Conservation (phyloP, 177 flowering plant species). For the Vitis hybrid region DNA sequence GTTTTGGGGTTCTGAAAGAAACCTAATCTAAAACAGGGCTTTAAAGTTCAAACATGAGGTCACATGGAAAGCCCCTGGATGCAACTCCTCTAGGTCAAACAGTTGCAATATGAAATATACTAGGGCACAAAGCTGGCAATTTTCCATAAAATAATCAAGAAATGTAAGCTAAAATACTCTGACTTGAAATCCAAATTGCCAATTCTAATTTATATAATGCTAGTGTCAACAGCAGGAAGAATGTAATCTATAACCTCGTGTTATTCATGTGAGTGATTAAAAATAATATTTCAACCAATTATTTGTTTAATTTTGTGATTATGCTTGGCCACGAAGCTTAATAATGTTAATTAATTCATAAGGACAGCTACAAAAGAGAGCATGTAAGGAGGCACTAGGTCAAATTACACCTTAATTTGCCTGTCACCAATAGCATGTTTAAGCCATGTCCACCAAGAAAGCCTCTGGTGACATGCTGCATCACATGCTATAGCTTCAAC, state of each 20-base stretch:
- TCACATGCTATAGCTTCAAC: no score
- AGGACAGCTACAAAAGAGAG: constrained; percentile 1
- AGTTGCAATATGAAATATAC: background rate
- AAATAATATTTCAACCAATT: constrained; percentile 1
- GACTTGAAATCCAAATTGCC: background rate
- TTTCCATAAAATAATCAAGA: background rate
- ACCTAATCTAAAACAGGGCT: no score
- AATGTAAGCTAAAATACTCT: background rate
- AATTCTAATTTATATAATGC: background rate
- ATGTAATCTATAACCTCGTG: background rate
- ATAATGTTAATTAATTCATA: background rate
- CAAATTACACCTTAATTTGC: constrained; percentile 3
- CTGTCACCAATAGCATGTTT: constrained; percentile 3
- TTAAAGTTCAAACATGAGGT: background rate
- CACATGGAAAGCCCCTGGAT: background rate
- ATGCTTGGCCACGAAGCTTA: constrained; percentile 12
- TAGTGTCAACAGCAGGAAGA: background rate
- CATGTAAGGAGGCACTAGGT: background rate
- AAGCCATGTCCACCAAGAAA: background rate
- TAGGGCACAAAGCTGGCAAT: background rate
- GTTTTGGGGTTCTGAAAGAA: no score
- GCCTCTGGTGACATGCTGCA: no score
- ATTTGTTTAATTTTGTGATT: constrained; percentile 1
- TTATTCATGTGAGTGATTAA: background rate
- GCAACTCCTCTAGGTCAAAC: background rate